Conservation (phyloP, 1,284 basidiomycete species). For the Phenoliferia sp. region DNA sequence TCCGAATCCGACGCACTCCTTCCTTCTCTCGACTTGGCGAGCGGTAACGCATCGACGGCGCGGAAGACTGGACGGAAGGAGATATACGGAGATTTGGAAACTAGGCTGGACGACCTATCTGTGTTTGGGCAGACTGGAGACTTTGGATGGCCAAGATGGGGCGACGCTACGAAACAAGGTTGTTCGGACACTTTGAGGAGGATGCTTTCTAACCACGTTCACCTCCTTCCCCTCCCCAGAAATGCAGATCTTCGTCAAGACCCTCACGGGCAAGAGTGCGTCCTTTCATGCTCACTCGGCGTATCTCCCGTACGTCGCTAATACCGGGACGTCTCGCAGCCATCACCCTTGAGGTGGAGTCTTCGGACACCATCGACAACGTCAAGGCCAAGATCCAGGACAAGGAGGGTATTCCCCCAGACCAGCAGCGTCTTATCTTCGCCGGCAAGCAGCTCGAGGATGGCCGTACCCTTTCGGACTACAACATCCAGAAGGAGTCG, state of each 20-base stretch:
- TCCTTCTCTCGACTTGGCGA: not conserved
- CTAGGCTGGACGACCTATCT: too few species aligned
- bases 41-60: not conserved
- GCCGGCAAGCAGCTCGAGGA: slow-evolving; percentile 94
- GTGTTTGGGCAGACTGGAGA: not conserved
- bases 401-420: slow-evolving; percentile 41
- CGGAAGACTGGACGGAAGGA: not conserved
- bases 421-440: slow-evolving; percentile 88
- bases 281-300: not conserved
- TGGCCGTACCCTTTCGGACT: slow-evolving; percentile 87
- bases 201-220: not conserved
- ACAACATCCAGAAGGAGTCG: slow-evolving; percentile 99
- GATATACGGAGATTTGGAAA: too few species aligned
- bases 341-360: slow-evolving; percentile 57
- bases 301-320: not conserved
- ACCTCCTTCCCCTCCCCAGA: not conserved
- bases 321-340: not conserved
- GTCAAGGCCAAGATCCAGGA: slow-evolving; percentile 55
- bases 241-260: slow-evolving; percentile 41
- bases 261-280: slow-evolving; percentile 35
- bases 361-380: slow-evolving; percentile 58
- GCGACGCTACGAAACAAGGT: not conserved
- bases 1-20: not conserved
- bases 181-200: not conserved
- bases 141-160: not conserved